Base-by-base conservation (phyloP, 768 basidiomycete species). In the Psilocybe sp. region DNA sequence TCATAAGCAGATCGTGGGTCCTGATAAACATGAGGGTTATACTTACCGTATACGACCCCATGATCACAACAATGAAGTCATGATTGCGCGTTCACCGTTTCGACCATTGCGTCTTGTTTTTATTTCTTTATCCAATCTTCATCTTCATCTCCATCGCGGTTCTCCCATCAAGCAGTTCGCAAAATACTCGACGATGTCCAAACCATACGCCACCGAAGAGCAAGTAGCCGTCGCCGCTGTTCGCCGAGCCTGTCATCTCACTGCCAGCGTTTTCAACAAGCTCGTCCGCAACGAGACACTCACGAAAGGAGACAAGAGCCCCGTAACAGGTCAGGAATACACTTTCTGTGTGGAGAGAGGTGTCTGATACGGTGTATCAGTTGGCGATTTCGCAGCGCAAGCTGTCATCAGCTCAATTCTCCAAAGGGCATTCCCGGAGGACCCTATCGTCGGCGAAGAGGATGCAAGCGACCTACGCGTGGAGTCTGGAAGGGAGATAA, bases 371-470 rank as follows among this genome's bases (percentile, higher is more conserved):
- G 31, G 39, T 34, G 7, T 18, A 19, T 40, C 36, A 95, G 94
- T 97, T 16, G 97, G 89, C 34, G 97, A 98, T 69, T 94, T 87
- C 66, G 81, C 95, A 3, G 91, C 95, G 0, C 97, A 99, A 63
- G 92, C 95, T 0, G 82, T 98, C 37, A 85, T 99, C 59, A 88
- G 87, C 52, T 76, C 85, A 7, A 87, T 98, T 61, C 79, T 99
- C 33, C 64, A 68, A 13, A 71, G 73, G 11, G 82, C 85, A 0
- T 98, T 97, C 69, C 96, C 95, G 0, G 58, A 75, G 0, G 94
- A 98, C 68, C 80, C 80, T 8, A 91, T 98, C 62, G 86, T 98
- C 35, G 97, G 95, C 31, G 97, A 99, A 67, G 96, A 99, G 68
- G 92, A 97, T 64, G 86, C 96, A 0, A 73, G 81, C 0, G 90